Conservation (phyloP, 1,284 basidiomycete species). For the Cystobasidium sp. region DNA sequence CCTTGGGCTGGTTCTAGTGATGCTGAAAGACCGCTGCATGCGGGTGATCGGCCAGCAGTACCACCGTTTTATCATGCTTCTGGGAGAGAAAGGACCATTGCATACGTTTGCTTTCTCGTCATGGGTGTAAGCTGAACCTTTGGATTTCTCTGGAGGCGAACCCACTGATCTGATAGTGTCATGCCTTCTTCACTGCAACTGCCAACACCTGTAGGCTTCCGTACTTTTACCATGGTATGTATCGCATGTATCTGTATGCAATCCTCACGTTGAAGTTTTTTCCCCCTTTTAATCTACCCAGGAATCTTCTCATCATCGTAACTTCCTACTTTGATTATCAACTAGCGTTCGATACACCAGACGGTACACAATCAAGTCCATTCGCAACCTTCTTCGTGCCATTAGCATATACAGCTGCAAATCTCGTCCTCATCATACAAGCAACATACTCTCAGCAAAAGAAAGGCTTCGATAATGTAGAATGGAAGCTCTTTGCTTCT, state of each 20-base stretch:
- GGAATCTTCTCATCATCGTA: constrained; percentile 48
- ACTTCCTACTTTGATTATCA: constrained; percentile 49
- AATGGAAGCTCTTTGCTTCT: constrained; percentile 18
- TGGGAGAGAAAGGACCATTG: constrained; percentile 13
- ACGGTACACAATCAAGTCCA: constrained; percentile 42
- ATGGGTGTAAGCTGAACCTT: constrained; percentile 20
- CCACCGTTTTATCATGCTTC: constrained; percentile 5
- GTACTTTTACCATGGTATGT: constrained; percentile 37
- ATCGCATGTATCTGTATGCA: background rate
- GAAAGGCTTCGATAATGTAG: constrained; percentile 26
- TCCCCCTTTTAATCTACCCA: background rate
- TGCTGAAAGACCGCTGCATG: too few species aligned
- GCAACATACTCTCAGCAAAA: constrained; percentile 36
- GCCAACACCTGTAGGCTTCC: constrained; percentile 25
- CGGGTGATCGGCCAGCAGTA: background rate
- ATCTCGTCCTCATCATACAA: constrained; percentile 48
- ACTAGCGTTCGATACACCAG: constrained; percentile 7
- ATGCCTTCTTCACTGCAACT: background rate
- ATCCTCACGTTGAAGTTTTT: background rate
- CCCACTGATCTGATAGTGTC: background rate
- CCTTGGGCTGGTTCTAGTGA: too few species aligned
- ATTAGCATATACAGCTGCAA: constrained; percentile 50
- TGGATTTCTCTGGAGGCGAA: background rate
- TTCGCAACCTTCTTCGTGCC: constrained; percentile 48
- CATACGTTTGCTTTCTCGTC: constrained; percentile 33